phyloP scores from a whole-genome alignment of 768 basidiomycete species.

The Mycena indigotica region DNA sequence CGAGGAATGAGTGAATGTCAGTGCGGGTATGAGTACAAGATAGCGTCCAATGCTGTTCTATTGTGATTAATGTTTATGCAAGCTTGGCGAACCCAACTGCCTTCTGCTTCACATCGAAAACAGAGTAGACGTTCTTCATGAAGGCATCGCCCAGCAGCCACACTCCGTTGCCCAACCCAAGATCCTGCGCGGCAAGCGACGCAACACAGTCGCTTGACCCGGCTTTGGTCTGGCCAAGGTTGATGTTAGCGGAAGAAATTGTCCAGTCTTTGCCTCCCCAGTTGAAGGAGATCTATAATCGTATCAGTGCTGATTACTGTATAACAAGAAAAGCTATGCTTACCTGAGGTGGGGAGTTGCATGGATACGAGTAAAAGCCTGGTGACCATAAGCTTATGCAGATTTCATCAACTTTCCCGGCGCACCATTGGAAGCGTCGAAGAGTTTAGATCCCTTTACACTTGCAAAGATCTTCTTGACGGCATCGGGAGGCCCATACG shows the following conservation, averaged over 20 bases:
- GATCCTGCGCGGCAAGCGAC: slow-evolving; percentile 49
- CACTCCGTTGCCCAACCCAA: slow-evolving; percentile 14
- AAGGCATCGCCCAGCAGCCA: slow-evolving; percentile 43
- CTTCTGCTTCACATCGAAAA: slow-evolving; percentile 39
- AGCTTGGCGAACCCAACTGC: slow-evolving; percentile 40
- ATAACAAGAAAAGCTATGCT: too few species aligned
- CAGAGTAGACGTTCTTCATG: slow-evolving; percentile 46
- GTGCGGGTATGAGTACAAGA: neutral
- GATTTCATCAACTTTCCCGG: too few species aligned
- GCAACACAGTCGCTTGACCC: slow-evolving; percentile 50
- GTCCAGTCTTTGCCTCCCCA: slow-evolving; percentile 39
- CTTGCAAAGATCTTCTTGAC: slow-evolving; percentile 26
- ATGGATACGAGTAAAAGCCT: slow-evolving; percentile 22
- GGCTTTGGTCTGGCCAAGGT: slow-evolving; percentile 41
- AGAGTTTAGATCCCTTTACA: slow-evolving; percentile 9
- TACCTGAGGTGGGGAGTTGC: slow-evolving; percentile 24
- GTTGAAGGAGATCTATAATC: slow-evolving; percentile 36
- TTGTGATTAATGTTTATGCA: neutral
- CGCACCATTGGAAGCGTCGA: slow-evolving; percentile 4
- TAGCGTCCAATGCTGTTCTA: neutral
- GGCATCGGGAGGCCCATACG: slow-evolving; percentile 29
- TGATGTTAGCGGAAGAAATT: slow-evolving; percentile 45
- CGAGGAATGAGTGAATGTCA: neutral
- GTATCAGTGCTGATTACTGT: too few species aligned
- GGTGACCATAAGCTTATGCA: neutral